Conservation (phyloP, 768 basidiomycete genomes). For the Dictyophora rubrovolvata region DNA sequence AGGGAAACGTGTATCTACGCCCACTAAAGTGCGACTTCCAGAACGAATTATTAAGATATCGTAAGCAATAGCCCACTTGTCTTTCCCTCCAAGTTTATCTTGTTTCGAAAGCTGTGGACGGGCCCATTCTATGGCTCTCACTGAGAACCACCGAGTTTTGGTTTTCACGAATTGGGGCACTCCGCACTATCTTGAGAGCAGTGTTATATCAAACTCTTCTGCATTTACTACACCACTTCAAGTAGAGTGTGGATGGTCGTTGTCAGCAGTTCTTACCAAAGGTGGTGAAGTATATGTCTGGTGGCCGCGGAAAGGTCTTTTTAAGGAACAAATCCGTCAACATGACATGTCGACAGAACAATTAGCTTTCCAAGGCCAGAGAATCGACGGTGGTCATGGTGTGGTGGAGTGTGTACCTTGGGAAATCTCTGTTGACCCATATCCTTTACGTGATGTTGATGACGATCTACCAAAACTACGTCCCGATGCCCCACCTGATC, state of each 20-base stretch:
- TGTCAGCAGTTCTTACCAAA: constrained; percentile 62
- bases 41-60: constrained; percentile 52
- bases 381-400: constrained; percentile 24
- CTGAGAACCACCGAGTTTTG: constrained; percentile 53
- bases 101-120: constrained; percentile 56
- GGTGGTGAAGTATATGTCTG: constrained; percentile 66
- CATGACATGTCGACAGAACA: constrained; percentile 39
- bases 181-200: constrained; percentile 48
- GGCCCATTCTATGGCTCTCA: constrained; percentile 57
- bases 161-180: constrained; percentile 71
- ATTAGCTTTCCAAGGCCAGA: constrained; percentile 24
- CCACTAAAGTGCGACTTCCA: constrained; percentile 52
- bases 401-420: constrained; percentile 54
- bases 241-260: constrained; percentile 76
- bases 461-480: constrained; percentile 40
- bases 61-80: constrained; percentile 24
- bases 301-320: constrained; percentile 50
- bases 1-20: constrained; percentile 38
- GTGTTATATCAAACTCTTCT: constrained; percentile 29
- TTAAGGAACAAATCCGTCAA: constrained; percentile 27
- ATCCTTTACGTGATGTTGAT: constrained; percentile 50
- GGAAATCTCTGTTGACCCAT: constrained; percentile 45
- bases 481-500: constrained; percentile 16
- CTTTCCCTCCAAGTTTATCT: constrained; percentile 2
- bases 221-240: constrained; percentile 34